phyloP scores from a whole-genome alignment of 2,329 filamentous ascomycete species.

The Akanthomyces uredinophilus region DNA sequence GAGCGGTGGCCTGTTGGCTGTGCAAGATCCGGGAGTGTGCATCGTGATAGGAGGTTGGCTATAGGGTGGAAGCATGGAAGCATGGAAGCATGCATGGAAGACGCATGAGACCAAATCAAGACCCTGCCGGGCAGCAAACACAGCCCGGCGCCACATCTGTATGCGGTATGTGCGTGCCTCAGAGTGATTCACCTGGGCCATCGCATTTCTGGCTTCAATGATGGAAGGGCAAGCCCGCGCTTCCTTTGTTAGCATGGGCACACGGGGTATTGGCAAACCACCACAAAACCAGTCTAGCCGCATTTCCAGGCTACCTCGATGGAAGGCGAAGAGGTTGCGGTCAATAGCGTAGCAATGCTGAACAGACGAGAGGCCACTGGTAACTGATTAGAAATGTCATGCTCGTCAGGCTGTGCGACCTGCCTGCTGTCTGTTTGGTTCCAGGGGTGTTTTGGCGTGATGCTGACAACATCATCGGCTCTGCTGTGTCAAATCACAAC shows the following conservation, averaged over 20 bases:
- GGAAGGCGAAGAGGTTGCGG: not conserved
- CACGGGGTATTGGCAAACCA: too few relatives aligned
- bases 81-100: not conserved
- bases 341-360: not conserved
- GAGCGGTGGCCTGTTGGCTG: not conserved
- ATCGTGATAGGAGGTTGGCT: not conserved
- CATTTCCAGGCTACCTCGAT: not conserved
- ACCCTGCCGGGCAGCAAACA: not conserved
- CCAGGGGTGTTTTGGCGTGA: not conserved
- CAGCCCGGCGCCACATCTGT: not conserved
- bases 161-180: not conserved
- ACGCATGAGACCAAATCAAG: not conserved
- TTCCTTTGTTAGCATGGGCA: not conserved
- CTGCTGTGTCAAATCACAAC: not conserved
- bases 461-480: not conserved
- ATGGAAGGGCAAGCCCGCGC: not conserved
- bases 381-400: not conserved
- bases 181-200: not conserved
- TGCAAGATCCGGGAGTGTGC: not conserved
- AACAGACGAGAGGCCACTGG: not conserved
- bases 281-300: not conserved
- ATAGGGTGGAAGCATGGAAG: not conserved
- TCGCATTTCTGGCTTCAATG: not conserved
- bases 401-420: not conserved
- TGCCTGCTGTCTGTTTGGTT: not conserved